phyloP scores from a whole-genome alignment of 176 grass and related monocot species.

The Aegilops umbellulata region DNA sequence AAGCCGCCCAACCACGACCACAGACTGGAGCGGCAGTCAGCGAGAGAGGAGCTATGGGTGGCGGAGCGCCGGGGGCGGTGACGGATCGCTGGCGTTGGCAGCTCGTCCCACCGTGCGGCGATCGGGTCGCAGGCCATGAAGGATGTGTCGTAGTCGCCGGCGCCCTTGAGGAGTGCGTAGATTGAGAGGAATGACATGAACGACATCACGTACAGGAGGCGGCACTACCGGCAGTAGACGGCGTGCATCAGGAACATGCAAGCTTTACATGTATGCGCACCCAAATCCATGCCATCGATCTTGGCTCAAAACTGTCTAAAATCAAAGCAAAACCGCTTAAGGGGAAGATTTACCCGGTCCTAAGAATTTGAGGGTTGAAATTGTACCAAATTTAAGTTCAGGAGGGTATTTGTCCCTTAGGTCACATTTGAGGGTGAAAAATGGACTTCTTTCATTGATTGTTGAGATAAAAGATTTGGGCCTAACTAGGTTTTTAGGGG shows the following conservation, averaged over 20 bases:
- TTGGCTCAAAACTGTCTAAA: no score
- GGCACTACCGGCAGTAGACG: constrained; percentile 65
- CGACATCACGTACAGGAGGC: constrained; percentile 50
- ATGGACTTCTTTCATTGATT: no score
- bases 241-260: constrained; percentile 31
- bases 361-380: no score
- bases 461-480: no score
- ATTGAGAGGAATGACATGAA: constrained; percentile 35
- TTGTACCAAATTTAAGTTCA: no score
- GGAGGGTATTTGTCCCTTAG: no score
- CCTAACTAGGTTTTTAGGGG: no score
- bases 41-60: constrained; percentile 57
- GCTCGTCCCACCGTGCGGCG: constrained; percentile 26
- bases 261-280: no score
- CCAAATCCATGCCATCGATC: no score
- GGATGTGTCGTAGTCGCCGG: neutral
- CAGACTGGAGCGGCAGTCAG: constrained; percentile 57
- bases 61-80: constrained; percentile 34
- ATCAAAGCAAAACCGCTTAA: no score
- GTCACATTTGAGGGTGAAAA: no score
- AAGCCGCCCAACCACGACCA: constrained; percentile 39
- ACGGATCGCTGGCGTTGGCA: constrained; percentile 17
- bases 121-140: constrained; percentile 19
- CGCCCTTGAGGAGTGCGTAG: constrained; percentile 52
- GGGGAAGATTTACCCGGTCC: no score